Conservation (phyloP, 805 yeast genomes). For the Wickerhamiella shivajii region DNA sequence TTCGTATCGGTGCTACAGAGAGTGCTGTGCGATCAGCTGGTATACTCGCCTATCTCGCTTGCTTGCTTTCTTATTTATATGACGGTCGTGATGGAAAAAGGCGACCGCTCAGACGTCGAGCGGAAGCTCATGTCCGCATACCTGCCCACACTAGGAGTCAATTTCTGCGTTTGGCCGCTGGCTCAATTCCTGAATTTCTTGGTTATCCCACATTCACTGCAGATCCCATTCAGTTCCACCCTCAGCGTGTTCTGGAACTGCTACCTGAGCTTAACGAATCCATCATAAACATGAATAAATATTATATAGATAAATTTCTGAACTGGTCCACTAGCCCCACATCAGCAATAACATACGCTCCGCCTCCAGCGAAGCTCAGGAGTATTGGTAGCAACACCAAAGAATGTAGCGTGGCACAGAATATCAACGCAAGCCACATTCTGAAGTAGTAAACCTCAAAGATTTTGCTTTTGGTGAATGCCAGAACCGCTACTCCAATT, state of each 20-base stretch:
- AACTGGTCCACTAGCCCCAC: slow-evolving; percentile 15
- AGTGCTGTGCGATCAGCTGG: slow-evolving; percentile 77
- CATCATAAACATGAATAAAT: slow-evolving; percentile 18
- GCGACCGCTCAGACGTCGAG: slow-evolving; percentile 47
- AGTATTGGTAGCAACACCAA: slow-evolving; percentile 65
- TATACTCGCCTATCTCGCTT: slow-evolving; percentile 77
- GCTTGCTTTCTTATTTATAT: slow-evolving; percentile 73
- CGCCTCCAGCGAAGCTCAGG: slow-evolving; percentile 49
- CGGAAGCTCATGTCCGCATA: slow-evolving; percentile 50
- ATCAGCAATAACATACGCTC: slow-evolving; percentile 31
- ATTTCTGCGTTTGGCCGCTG: slow-evolving; percentile 84
- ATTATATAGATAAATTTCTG: slow-evolving; percentile 1
- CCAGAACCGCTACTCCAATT: slow-evolving; percentile 74
- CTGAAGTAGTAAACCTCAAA: slow-evolving; percentile 86
- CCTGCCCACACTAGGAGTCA: slow-evolving; percentile 45
- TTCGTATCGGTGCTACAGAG: slow-evolving; percentile 67
- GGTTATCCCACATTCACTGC: slow-evolving; percentile 61
- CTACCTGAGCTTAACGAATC: slow-evolving; percentile 68
- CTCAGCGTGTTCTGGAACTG: slow-evolving; percentile 92
- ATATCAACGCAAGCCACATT: slow-evolving; percentile 78
- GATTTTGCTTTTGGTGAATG: slow-evolving; percentile 74
- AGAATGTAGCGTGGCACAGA: slow-evolving; percentile 67
- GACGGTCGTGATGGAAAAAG: slow-evolving; percentile 64
- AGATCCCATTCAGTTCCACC: slow-evolving; percentile 81
- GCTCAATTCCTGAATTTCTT: slow-evolving; percentile 71